A percentile compares a stretch with the other conserved stretches of the same genome.
These are phyloP conservation scores for Macadamia tetraphylla DNA, from an alignment of 164 flowering plant species.

Conservation along the genomic window DNA sequence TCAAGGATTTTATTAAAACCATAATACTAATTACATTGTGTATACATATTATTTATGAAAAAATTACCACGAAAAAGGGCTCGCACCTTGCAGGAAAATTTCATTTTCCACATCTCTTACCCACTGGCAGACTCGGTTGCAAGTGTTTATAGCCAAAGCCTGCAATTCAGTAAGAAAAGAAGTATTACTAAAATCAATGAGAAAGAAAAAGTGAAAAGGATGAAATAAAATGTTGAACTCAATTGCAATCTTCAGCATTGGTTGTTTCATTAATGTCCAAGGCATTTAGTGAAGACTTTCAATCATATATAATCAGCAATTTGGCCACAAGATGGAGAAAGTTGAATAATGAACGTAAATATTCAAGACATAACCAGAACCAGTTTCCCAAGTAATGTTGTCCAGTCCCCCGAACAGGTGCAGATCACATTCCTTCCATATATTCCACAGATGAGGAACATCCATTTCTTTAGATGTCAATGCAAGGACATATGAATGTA, in stretches of 20 bases:
- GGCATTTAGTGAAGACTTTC: not conserved
- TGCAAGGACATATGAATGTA: no score
- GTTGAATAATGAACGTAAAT: not conserved
- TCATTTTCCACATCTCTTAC: constrained; percentile 94
- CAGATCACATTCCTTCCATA: no score
- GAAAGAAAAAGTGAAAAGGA: not conserved
- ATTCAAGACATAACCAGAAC: no score
- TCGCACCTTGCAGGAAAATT: constrained; percentile 90
- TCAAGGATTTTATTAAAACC: constrained; percentile 17
- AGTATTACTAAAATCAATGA: not conserved
- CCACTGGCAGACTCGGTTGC: constrained; percentile 95
- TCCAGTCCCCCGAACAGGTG: no score
- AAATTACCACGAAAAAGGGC: constrained; percentile 92
- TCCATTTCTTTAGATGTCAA: no score
- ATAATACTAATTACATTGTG: constrained; percentile 17
- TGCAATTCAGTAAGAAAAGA: constrained; percentile 27
- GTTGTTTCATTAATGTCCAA: not conserved
- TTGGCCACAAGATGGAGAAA: not conserved
- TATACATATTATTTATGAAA: constrained; percentile 15
- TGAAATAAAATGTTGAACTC: not conserved
- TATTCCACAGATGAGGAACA: no score
- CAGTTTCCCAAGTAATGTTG: no score
- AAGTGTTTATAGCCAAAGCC: constrained; percentile 86
- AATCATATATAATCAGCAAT: no score
- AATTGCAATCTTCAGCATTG: not conserved